Conservation (phyloP, 2,329 filamentous ascomycete genomes). For the Hypoxylon sp. region DNA sequence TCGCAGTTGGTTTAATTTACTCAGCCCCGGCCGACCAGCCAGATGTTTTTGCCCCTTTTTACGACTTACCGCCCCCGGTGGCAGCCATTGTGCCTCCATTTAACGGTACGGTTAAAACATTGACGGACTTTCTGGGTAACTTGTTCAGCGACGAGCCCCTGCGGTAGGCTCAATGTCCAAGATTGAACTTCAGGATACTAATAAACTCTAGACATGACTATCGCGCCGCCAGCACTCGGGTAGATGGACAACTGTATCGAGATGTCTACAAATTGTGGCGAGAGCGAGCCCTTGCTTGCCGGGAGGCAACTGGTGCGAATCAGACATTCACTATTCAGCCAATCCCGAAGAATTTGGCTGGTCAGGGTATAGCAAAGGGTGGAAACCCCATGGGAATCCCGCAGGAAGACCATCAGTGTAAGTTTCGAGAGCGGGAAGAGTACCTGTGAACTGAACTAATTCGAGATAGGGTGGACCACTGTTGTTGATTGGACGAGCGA, state of each 20-base stretch:
- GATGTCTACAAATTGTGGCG: slow-evolving; percentile 41
- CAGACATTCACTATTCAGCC: slow-evolving; percentile 37
- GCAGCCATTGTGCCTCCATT: slow-evolving; percentile 3
- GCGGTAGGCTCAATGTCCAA: background rate
- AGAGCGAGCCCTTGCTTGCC: slow-evolving; percentile 21
- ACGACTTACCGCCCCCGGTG: slow-evolving; percentile 19
- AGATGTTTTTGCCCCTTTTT: slow-evolving; percentile 38
- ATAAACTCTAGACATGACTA: slow-evolving; percentile 40
- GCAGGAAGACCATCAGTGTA: slow-evolving; percentile 31
- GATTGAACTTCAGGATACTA: background rate
- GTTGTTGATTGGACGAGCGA: slow-evolving; percentile 35
- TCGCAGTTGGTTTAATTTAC: slow-evolving; percentile 38
- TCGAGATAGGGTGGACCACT: slow-evolving; percentile 35
- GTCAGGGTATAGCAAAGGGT: slow-evolving; percentile 25
- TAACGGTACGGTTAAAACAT: slow-evolving; percentile 1
- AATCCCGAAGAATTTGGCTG: slow-evolving; percentile 19
- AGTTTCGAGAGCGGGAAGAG: slow-evolving; percentile 1
- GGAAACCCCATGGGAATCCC: slow-evolving; percentile 34
- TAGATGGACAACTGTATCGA: slow-evolving; percentile 42
- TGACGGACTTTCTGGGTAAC: slow-evolving; percentile 4
- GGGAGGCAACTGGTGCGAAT: slow-evolving; percentile 33
- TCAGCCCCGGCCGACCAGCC: slow-evolving; percentile 30
- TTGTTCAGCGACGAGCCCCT: background rate
- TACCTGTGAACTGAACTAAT: background rate
- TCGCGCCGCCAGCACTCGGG: slow-evolving; percentile 20